Base-by-base conservation (phyloP, 1,139 yeast genomes). In the Taphrina populina region DNA sequence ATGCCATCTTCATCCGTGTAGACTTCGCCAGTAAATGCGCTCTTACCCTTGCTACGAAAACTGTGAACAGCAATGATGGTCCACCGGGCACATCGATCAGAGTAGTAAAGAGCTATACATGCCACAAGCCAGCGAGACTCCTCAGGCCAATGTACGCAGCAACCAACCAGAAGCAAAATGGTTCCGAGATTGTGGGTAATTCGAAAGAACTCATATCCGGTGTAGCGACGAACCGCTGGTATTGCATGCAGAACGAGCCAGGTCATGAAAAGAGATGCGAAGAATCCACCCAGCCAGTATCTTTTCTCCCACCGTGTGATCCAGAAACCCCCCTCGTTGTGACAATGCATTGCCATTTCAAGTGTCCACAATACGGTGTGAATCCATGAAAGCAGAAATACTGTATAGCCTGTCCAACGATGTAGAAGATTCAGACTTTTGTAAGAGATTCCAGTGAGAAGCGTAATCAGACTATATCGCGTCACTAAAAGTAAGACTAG, bases 401-500 rank as follows among this genome's bases (percentile, higher is more conserved):
- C 66, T 2, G 76, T 65, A 57, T 86, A 69, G 0, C 84, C 78
- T 1, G 78, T 63, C 84, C 85, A 81, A 57, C 81, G 70, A 65
- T 83, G 88, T 61, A 75, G 76, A 26, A 80, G 70, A 45, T 80
- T 78, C 62, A 78, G 81, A 1, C 82, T 75, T 15, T 83, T 74
- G 62, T 77, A 79, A 30, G 82, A 76, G 78, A 83, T 75, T 17
- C 84, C 79, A 0, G 87, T 81, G 4, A 79, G 46, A 69, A 74
- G 71, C 59, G 78, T 76, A 29, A 82, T 65, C 51, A 82, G 67
- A 64, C 82, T 82, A 67, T 76, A 81, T 62, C 88, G 71, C 4
- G 86, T 84, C 0, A 82, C 84, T 69, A 82, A 75, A 30, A 79
- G 65, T 36, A 81, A 70, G 23, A 81, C 63, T 10, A 81, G 63